These are phyloP conservation scores for Cicer yamashitae DNA, from an alignment of 306 rosid species.

Conservation along the genomic window DNA sequence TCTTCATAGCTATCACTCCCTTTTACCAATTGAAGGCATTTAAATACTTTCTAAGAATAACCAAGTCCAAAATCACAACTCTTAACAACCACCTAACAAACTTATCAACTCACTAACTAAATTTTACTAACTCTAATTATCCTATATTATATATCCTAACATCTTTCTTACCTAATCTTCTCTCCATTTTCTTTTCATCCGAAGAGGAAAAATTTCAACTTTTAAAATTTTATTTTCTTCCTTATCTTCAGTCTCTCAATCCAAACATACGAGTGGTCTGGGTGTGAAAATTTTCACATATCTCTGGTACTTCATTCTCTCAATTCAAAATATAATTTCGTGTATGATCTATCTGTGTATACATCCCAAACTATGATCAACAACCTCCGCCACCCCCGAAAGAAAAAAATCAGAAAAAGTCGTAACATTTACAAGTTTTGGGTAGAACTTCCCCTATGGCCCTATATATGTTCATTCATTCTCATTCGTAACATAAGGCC, in stretches of 20 bases:
- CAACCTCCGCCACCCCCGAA: too few species aligned
- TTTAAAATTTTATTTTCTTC: not conserved
- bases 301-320: not conserved
- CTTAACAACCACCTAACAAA: too few species aligned
- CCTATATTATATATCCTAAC: too few species aligned
- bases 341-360: not conserved
- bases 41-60: too few species aligned
- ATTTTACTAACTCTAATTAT: too few species aligned
- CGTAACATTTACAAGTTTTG: too few species aligned
- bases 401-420: too few species aligned
- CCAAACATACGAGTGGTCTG: not conserved
- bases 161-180: conserved; percentile 2
- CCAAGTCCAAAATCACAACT: too few species aligned
- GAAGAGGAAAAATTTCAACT: not conserved
- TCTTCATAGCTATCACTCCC: too few species aligned
- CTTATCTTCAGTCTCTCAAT: conserved; percentile 12
- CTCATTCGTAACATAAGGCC: conserved; percentile 27
- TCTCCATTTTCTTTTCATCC: conserved; percentile 3
- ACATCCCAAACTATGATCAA: not conserved
- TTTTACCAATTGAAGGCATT: too few species aligned
- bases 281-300: not conserved
- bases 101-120: too few species aligned
- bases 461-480: conserved; percentile 6
- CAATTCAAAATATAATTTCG: not conserved
- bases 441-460: too few species aligned